These are phyloP conservation scores for Botrytis sinoallii DNA, from an alignment of 2,329 filamentous ascomycete genomes.

Conservation along the genomic window DNA sequence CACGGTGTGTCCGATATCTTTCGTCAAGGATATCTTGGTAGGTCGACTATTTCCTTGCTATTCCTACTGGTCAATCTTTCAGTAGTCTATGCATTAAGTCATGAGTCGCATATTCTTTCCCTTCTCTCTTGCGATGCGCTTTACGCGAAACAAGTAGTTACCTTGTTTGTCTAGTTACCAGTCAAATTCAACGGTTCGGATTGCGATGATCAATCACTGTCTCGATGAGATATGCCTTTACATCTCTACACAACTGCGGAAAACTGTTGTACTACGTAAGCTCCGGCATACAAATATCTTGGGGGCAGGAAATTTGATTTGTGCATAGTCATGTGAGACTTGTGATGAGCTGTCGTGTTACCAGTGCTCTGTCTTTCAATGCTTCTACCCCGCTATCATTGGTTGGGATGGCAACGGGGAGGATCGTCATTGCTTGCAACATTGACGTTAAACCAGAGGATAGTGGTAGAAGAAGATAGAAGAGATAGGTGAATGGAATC, in stretches of 20 bases:
- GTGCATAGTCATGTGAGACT: slow-evolving; percentile 15
- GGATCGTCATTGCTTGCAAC: neutral
- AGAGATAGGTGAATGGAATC: neutral
- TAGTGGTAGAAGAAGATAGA: neutral
- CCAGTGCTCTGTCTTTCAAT: slow-evolving; percentile 12
- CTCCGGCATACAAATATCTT: slow-evolving; percentile 1
- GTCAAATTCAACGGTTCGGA: slow-evolving; percentile 9
- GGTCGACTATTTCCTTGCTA: slow-evolving; percentile 6
- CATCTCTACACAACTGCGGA: neutral
- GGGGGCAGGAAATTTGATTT: slow-evolving; percentile 15
- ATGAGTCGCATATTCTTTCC: slow-evolving; percentile 9
- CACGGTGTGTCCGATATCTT: slow-evolving; percentile 78
- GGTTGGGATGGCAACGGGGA: slow-evolving; percentile 8
- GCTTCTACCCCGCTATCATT: slow-evolving; percentile 10
- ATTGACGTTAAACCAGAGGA: neutral
- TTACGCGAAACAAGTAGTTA: slow-evolving; percentile 7
- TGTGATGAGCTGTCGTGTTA: slow-evolving; percentile 16
- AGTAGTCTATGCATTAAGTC: slow-evolving; percentile 14
- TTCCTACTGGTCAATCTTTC: slow-evolving; percentile 4
- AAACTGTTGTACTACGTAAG: neutral
- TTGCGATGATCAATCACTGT: neutral
- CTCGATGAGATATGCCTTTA: slow-evolving; percentile 1
- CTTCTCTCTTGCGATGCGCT: neutral
- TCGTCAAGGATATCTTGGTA: slow-evolving; percentile 81
- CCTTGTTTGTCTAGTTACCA: slow-evolving; percentile 16